These are phyloP conservation scores for Penicillium sp. DNA, from an alignment of 2,329 filamentous ascomycete species.

Conservation along the genomic window DNA sequence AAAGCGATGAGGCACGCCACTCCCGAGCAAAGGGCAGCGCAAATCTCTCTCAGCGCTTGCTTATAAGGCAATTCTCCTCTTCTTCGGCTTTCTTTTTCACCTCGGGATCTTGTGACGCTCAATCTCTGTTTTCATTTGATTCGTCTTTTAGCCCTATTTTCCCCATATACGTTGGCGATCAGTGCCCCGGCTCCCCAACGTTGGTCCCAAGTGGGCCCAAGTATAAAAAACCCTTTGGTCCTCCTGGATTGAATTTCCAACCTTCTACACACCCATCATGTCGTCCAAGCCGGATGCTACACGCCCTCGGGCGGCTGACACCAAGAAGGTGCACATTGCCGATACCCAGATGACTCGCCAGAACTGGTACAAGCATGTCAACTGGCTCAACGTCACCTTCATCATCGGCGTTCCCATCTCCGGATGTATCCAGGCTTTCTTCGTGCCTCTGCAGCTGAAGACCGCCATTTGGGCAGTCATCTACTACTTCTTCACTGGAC, in stretches of 20 bases:
- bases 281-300: constrained; percentile 30
- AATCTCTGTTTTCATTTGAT: constrained; percentile 10
- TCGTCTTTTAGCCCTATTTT: constrained; percentile 10
- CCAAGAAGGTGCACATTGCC: constrained; percentile 75
- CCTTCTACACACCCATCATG: constrained; percentile 23
- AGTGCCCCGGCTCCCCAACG: constrained; percentile 19
- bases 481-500: constrained; percentile 76
- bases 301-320: constrained; percentile 29
- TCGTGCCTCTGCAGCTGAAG: constrained; percentile 63
- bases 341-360: constrained; percentile 68
- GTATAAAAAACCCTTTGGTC: constrained; percentile 18
- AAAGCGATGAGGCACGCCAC: constrained; percentile 14
- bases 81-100: background rate
- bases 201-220: constrained; percentile 19
- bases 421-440: constrained; percentile 66
- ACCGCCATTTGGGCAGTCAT: constrained; percentile 64
- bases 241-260: constrained; percentile 7
- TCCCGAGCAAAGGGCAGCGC: constrained; percentile 1
- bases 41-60: constrained; percentile 4
- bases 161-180: constrained; percentile 21
- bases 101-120: constrained; percentile 27
- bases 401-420: constrained; percentile 68
- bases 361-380: constrained; percentile 88
- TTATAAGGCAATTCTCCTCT: constrained; percentile 3
- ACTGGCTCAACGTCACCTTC: constrained; percentile 81